Evolutionary conservation across 768 basidiomycete species (phyloP).

Genomic region (Cystobasidium ongulense): DNA sequence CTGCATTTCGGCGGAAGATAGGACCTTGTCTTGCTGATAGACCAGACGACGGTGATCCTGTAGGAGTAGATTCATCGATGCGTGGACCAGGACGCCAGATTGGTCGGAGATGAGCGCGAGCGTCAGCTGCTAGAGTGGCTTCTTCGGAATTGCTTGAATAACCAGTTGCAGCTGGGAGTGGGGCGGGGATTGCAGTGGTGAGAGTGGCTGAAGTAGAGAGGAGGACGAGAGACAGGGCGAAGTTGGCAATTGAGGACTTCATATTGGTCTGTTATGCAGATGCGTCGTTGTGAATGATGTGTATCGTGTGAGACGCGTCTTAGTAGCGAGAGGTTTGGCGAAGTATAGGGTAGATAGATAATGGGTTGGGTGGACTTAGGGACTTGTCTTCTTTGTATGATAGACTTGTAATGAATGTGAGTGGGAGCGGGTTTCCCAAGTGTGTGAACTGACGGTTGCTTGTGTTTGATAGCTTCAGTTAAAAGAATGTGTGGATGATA

Average conservation of each 20-base stretch:
- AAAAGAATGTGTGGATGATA: background rate
- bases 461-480: background rate
- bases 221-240: constrained; percentile 4
- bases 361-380: background rate
- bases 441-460: background rate
- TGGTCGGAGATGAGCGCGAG: background rate
- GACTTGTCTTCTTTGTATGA: background rate
- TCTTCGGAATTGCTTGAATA: background rate
- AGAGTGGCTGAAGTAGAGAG: background rate
- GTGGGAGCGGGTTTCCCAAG: background rate
- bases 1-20: background rate
- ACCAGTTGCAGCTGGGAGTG: background rate
- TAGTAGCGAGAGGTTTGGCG: no score
- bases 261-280: no score
- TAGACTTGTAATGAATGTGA: background rate
- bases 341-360: background rate
- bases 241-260: constrained; percentile 3
- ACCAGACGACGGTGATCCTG: background rate
- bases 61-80: background rate
- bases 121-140: background rate
- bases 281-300: background rate
- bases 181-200: background rate
- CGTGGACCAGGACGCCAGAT: constrained; percentile 1
- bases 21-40: background rate
- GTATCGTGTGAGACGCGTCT: no score